Base-by-base conservation (phyloP, 148 eudicot species). In the Chenopodium berlandieri region DNA sequence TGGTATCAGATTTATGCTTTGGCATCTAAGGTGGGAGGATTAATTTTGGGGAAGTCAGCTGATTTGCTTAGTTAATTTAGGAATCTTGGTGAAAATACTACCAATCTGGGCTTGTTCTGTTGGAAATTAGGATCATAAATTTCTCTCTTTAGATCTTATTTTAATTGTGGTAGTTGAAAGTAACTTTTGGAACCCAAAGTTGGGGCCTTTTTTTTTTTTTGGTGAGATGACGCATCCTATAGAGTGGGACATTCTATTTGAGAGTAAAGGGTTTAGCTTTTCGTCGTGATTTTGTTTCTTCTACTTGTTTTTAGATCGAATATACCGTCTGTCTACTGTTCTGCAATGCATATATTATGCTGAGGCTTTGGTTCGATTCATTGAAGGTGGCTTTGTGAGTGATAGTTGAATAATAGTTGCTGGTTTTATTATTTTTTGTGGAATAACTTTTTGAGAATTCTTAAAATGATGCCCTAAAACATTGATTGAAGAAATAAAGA, bases 171-270 rank as follows among this genome's bases (percentile, higher is more conserved):
- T 81, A 72, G 81, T 80, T 80, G 80, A 81, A 77, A 81, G 74
- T 67, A 16, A 9, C 79, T 76, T 81, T 84, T 77, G 68, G 73
- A 77, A 71, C 52, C 52, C 83, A 80, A 80, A 80, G 65, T 79
- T 79, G 48, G 50, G 83, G 52, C 71, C 82, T 72, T 83, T 82
- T 84, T 58, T 23, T 23, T 82, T 84, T 56, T 1, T 2, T 40
- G 63, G 67, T 63, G 37, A n/a, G 78, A 65, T 54, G 32, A 79
- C 75, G 64, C 62, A 63, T 79, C 71, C 62, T 50, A 63, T 71
- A 17, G 58, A 76, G 78, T 71, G 52, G 83, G 77, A 70, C 65
- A 80, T 80, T 80, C 80, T 75, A 20, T 25, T 32, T 80, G 71
- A 54, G 67, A 69, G 83, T 37, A 75, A 69, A 81, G 44, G 40